Evolutionary conservation across 148 eudicot genomes (phyloP).

Genomic region (Cornus controversa): DNA sequence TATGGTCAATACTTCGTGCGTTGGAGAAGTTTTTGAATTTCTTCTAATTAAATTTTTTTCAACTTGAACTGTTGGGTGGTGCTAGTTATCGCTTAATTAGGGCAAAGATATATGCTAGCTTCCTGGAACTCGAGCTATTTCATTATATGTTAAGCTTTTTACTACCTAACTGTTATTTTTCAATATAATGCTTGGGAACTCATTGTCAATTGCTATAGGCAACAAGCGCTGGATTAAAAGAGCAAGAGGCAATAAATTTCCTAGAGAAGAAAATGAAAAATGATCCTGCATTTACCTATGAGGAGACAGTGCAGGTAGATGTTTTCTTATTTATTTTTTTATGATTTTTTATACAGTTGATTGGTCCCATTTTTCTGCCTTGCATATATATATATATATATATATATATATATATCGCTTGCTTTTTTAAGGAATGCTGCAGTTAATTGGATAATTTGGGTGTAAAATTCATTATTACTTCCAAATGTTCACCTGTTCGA

Average conservation of each 20-base stretch:
- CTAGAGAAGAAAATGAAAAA: constrained; percentile 98
- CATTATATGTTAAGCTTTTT: background rate
- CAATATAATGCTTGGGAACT: background rate
- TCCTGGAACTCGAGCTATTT: background rate
- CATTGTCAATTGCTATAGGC: constrained; percentile 42
- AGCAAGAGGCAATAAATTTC: constrained; percentile 95
- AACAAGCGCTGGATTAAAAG: constrained; percentile 95
- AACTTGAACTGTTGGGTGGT: background rate
- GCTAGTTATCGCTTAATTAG: background rate
- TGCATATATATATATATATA: background rate
- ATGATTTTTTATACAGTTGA: background rate
- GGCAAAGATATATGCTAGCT: background rate
- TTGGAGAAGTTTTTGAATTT: background rate
- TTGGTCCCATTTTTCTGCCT: background rate
- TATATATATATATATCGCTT: background rate
- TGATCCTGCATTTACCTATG: constrained; percentile 88
- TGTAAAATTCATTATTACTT: background rate
- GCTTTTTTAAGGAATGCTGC: background rate
- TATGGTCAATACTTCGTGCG: no score
- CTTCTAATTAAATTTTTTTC: background rate
- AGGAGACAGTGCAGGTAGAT: constrained; percentile 93
- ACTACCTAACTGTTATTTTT: background rate
- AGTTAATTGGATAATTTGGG: no score
- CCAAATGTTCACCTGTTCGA: background rate
- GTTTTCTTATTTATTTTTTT: background rate